Base-by-base conservation (phyloP, 805 yeast species). In the Priceomyces haplophilus region DNA sequence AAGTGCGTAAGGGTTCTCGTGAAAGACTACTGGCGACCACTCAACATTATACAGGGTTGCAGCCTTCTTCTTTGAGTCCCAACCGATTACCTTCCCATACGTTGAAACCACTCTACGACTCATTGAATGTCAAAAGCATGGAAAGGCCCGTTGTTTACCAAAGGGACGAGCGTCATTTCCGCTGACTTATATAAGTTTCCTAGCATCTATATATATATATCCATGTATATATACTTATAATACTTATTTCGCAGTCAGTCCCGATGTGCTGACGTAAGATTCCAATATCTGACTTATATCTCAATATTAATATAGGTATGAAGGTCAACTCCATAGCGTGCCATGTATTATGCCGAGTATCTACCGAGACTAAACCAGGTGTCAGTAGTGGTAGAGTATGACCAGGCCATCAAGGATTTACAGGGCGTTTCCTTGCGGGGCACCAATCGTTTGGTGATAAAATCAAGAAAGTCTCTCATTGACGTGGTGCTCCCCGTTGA, bases 321-420 rank as follows among this genome's bases (percentile, higher is more conserved):
- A n/a, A n/a, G n/a, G n/a, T n/a, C n/a, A n/a, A n/a, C 6, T 21
- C 8, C 8, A 21, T 21, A 8, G 8, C 6, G 8, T 8, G 8
- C 8, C 18, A 56, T 58, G 64, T 56, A 56, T 37, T 38, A 46
- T 17, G 46, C 58, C 27, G 65, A 60, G 42, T 47, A 50, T 38
- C 44, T 60, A 10, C 59, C 65, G 1, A 45, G 63, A 31, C 33
- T 60, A n/a, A 49, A 53, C 27, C 38, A 47, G 10, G 38, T 58
- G 15, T 42, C 54, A 1, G 40, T 53, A 5, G 39, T 47, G 3
- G 12, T 42, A 11, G 51, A 51, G 38, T 42, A 35, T 39, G 43
- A 37, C 16, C 50, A 43, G 13, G 10, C 46, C 7, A 16, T 40
- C 3, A 21, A 35, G 15, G 49, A 48, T 13, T 37, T 48, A 3